Evolutionary conservation across 2,329 filamentous ascomycete genomes (phyloP), one percentile per base, ranked within the genome.

Genomic region (Pseudopithomyces chartarum): DNA sequence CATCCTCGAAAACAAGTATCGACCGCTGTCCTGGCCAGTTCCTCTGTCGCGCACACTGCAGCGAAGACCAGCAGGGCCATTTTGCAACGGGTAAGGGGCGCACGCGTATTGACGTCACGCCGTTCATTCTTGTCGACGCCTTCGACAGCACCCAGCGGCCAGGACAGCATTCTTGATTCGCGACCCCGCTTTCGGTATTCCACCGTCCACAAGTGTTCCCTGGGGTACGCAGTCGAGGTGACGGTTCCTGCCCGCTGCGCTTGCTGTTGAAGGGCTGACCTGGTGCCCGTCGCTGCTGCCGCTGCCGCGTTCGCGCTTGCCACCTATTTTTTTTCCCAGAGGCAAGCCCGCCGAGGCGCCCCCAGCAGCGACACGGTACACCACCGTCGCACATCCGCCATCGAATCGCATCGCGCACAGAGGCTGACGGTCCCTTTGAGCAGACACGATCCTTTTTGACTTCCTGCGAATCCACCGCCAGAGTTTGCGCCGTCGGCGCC

Each of bases 31-130:
- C 26, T 33, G n/a, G 45, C 10, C 20, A 40, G 22, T 5, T 23
- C 29, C 23, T 32, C 26, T 20, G 26, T 29, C 22, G n/a, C 26
- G 36, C 36, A 38, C 47, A 33, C 20, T 23, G 15, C 34, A 8
- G 23, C 48, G 22, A 17, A 20, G 38, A 42, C 33, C 36, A 42
- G 22, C 22, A 17, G 36, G 33, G 38, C 48, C 23, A 26, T 2
- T 33, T 20, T 26, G 23, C 36, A 51, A 26, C 33, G 38, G 48
- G 48, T 51, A 51, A 51, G 48, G 34, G 23, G 48, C 38, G 38
- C 48, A 43, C 48, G 48, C 48, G 48, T 42, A 10, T 42, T 51
- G 48, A 51, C 48, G 48, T 51, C 48, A 51, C 38, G 26, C 17
- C 11, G 32, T 51, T 51, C 48, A 19, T 43, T 51, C 38, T 34